Base-by-base conservation (phyloP, 768 basidiomycete species). In the Lactifluus subvellereus region DNA sequence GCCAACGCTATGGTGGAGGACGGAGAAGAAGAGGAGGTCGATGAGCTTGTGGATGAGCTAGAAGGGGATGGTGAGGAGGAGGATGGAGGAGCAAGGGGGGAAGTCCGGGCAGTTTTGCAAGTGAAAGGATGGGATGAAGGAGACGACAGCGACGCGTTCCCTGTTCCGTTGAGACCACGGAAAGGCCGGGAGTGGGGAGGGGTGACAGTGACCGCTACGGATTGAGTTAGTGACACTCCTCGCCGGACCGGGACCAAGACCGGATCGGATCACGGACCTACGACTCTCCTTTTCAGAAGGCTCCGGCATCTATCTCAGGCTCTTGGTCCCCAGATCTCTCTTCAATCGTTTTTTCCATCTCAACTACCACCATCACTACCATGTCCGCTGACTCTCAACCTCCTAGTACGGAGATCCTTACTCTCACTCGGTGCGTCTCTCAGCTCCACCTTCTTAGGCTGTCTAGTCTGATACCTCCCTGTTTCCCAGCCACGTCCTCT, bases 371-470 rank as follows among this genome's bases (percentile, higher is more conserved):
- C 47, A 22, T 38, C 45, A n/a, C 40, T 32, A 66, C 57, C 61
- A 72, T 71, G 68, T 67, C 70, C 48, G 69, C 72, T 66, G 69
- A 82, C 70, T 85, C 89, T 71, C 87, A 91, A 69, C 72, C 80
- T 60, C 91, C 91, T 65, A 86, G 78, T 77, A 89, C 89, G 48
- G 93, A 97, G 72, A 78, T 97, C 69, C 90, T 96, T 77, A 97
- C 94, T 54, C 83, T 97, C 71, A 97, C 94, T 65, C 84, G 94
- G 92, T 93, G 72, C 43, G 84, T 67, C 40, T 30, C 33, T 42
- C 10, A 61, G n/a, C 45, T 33, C 51, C 50, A 62, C 52, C 64
- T 55, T 42, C 52, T 45, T 22, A 32, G 27, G 3, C 53, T 56
- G 65, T 58, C 40, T 13, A 43, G 30, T 16, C 33, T 61, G 45